phyloP scores from a whole-genome alignment of 163 green algal genomes.

The Scenedesmus sp. region DNA sequence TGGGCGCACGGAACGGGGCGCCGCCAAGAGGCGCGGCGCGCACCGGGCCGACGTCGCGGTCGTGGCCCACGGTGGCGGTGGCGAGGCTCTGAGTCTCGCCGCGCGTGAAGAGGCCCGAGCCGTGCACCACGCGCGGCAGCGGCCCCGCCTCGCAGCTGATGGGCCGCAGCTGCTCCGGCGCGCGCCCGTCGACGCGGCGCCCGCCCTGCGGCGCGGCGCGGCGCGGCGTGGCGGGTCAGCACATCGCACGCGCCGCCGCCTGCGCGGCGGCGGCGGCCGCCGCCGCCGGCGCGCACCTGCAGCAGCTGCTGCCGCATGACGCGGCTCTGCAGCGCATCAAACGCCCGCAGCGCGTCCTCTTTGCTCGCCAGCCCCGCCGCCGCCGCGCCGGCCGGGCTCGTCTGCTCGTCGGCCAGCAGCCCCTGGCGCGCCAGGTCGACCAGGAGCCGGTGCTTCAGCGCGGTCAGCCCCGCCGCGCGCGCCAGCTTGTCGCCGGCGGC shows the following conservation, averaged over 20 bases:
- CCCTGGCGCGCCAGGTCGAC: conserved; percentile 15
- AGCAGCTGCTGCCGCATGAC: conserved; percentile 40
- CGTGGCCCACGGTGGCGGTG: conserved; percentile 36
- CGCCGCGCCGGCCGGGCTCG: neutral
- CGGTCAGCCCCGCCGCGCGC: conserved; percentile 8
- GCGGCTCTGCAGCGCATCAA: conserved; percentile 38
- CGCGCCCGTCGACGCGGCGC: conserved; percentile 58
- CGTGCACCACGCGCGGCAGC: conserved; percentile 66
- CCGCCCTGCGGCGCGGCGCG: conserved; percentile 47
- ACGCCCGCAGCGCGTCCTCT: conserved; percentile 24
- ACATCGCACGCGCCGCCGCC: no score
- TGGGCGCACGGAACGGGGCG: no score
- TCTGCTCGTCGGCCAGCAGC: conserved; percentile 30
- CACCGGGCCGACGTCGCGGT: conserved; percentile 27
- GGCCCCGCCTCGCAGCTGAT: conserved; percentile 30
- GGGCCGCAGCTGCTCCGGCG: conserved; percentile 37
- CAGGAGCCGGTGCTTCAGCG: conserved; percentile 25
- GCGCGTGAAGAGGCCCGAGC: conserved; percentile 75
- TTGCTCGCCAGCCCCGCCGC: conserved; percentile 8
- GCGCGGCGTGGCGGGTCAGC: conserved; percentile 21
- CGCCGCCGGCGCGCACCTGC: neutral
- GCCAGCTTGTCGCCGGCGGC: conserved; percentile 15
- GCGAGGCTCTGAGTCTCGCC: conserved; percentile 77
- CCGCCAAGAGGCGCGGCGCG: no score
- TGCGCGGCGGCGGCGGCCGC: neutral